Evolutionary conservation across 345 rosid genomes (phyloP).

Genomic region (Barbarea vulgaris): DNA sequence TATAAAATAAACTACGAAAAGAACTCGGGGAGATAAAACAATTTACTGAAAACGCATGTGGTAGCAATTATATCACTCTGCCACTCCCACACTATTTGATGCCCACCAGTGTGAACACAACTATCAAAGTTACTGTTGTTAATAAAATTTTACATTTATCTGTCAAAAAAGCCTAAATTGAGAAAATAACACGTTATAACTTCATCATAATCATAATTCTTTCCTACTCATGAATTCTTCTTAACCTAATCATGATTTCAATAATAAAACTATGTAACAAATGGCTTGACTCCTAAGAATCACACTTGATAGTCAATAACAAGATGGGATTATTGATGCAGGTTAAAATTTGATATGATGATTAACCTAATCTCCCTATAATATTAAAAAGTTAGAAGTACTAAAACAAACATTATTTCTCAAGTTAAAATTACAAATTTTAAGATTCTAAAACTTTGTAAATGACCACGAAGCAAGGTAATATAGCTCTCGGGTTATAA

Average conservation of each 20-base stretch:
- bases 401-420: conserved; percentile 30
- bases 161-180: conserved; percentile 11
- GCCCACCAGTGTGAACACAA: conserved; percentile 21
- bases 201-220: neutral
- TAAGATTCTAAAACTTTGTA: conserved; percentile 67
- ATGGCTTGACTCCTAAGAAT: neutral
- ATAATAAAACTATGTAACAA: neutral
- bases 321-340: conserved; percentile 22
- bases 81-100: conserved; percentile 43
- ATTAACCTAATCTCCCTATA: conserved; percentile 31
- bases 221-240: neutral
- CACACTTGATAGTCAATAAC: conserved; percentile 1
- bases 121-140: conserved; percentile 13
- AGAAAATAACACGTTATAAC: neutral
- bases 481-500: conserved; percentile 83
- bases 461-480: conserved; percentile 94
- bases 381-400: conserved; percentile 11
- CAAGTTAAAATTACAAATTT: conserved; percentile 33
- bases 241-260: conserved; percentile 11
- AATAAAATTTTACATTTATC: neutral
- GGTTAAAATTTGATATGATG: neutral
- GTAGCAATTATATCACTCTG: conserved; percentile 43
- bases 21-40: conserved; percentile 36
- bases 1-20: conserved; percentile 20
- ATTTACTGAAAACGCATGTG: conserved; percentile 37